These are phyloP conservation scores for Dactylellina haptotyla DNA, from an alignment of 2,329 filamentous ascomycete genomes.

Conservation along the genomic window DNA sequence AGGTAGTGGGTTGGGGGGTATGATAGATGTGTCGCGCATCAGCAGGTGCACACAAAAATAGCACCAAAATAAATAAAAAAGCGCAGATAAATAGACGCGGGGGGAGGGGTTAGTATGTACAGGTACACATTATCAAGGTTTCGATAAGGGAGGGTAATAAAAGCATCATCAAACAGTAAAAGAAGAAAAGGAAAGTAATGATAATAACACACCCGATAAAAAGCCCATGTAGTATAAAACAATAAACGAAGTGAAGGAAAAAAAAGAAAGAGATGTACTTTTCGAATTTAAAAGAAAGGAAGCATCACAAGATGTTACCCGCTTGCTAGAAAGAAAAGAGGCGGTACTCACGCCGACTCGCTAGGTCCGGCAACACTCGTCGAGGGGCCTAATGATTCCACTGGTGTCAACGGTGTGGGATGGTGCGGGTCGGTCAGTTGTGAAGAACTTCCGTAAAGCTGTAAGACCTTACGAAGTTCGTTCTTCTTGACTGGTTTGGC, in stretches of 20 bases:
- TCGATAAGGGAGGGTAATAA: background rate
- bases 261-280: slow-evolving; percentile 41
- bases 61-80: slow-evolving; percentile 8
- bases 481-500: slow-evolving; percentile 66
- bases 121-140: slow-evolving; percentile 16
- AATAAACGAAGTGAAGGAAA: slow-evolving; percentile 34
- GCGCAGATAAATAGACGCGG: background rate
- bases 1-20: too few species aligned
- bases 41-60: too few species aligned
- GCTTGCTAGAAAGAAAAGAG: slow-evolving; percentile 1
- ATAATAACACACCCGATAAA: slow-evolving; percentile 27
- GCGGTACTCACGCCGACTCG: slow-evolving; percentile 11
- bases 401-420: background rate
- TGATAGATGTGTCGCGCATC: too few species aligned
- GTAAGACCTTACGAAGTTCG: slow-evolving; percentile 56
- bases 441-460: slow-evolving; percentile 55
- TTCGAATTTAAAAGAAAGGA: slow-evolving; percentile 18
- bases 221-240: slow-evolving; percentile 24
- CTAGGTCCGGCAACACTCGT: background rate
- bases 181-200: slow-evolving; percentile 1
- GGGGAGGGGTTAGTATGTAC: slow-evolving; percentile 15
- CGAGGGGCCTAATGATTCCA: background rate
- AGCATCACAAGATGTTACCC: background rate
- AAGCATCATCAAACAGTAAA: slow-evolving; percentile 15
- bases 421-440: slow-evolving; percentile 11